Evolutionary conservation across 495 filamentous ascomycete genomes (phyloP).

Genomic region (Penicillium crystallinum): DNA sequence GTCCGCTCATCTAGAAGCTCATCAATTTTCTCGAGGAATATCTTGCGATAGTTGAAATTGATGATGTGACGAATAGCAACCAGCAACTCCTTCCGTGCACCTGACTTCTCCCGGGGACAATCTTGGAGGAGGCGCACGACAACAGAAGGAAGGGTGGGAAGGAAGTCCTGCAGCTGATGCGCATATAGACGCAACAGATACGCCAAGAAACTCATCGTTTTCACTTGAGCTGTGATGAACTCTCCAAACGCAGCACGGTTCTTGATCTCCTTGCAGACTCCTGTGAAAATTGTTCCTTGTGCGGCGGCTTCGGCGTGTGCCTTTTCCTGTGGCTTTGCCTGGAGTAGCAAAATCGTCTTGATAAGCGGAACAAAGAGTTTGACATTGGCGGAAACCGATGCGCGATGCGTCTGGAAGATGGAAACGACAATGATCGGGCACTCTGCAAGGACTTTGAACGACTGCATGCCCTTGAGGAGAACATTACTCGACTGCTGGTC

Average conservation of each 20-base stretch:
- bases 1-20: constrained; percentile 91
- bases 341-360: constrained; percentile 79
- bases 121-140: constrained; percentile 90
- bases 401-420: constrained; percentile 87
- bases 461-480: constrained; percentile 88
- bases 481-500: constrained; percentile 79
- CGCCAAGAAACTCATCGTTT: constrained; percentile 98
- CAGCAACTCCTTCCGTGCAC: constrained; percentile 87
- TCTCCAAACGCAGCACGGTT: constrained; percentile 94
- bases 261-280: constrained; percentile 89
- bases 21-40: constrained; percentile 92
- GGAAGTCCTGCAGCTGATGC: constrained; percentile 81
- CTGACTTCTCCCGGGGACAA: constrained; percentile 88
- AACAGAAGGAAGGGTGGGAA: constrained; percentile 81
- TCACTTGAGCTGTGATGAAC: constrained; percentile 95
- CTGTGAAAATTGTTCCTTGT: constrained; percentile 76
- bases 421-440: constrained; percentile 99
- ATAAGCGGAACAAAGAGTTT: constrained; percentile 91
- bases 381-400: constrained; percentile 74
- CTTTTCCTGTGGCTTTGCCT: constrained; percentile 90
- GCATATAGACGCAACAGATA: constrained; percentile 88
- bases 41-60: constrained; percentile 96
- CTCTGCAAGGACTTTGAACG: constrained; percentile 96
- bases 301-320: constrained; percentile 79
- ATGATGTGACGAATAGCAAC: constrained; percentile 98